phyloP scores from a whole-genome alignment of 148 eudicot genomes.

The Fagopyrum tataricum region DNA sequence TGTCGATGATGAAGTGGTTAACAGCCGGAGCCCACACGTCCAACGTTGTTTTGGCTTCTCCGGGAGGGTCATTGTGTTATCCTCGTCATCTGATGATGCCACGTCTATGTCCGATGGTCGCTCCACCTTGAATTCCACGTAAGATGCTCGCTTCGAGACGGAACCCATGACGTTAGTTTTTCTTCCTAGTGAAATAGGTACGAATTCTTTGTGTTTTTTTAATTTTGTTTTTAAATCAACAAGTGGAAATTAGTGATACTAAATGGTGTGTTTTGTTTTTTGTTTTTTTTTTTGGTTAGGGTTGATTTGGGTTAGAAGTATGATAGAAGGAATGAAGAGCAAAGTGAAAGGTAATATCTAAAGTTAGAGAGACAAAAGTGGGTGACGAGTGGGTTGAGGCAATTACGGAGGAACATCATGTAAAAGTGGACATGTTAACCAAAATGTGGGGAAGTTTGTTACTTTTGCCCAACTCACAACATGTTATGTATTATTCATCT shows the following conservation, averaged over 20 bases:
- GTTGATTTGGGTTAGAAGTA: not conserved
- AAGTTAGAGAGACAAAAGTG: conserved; percentile 4
- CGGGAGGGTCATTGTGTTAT: not conserved
- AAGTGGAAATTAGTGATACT: not conserved
- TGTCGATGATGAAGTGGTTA: not conserved
- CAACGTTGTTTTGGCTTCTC: not conserved
- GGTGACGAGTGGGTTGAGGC: not conserved
- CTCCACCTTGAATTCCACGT: conserved; percentile 10
- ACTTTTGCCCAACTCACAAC: not conserved
- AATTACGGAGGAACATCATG: conserved; percentile 1
- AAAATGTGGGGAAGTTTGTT: conserved; percentile 6
- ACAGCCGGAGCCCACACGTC: not conserved
- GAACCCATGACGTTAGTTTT: not conserved
- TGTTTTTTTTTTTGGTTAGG: not conserved
- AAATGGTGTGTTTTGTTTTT: not conserved
- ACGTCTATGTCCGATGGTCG: not conserved
- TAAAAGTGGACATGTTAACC: conserved; percentile 3
- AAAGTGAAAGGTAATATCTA: conserved; percentile 2
- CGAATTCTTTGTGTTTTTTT: too few species aligned
- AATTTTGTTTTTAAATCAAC: too few species aligned
- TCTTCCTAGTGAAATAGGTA: not conserved
- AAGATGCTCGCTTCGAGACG: not conserved
- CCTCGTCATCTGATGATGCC: not conserved
- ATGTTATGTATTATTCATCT: too few species aligned
- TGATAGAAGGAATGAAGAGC: not conserved